These are phyloP conservation scores for Neurospora sp. DNA, from an alignment of 495 filamentous ascomycete species.

Conservation along the genomic window DNA sequence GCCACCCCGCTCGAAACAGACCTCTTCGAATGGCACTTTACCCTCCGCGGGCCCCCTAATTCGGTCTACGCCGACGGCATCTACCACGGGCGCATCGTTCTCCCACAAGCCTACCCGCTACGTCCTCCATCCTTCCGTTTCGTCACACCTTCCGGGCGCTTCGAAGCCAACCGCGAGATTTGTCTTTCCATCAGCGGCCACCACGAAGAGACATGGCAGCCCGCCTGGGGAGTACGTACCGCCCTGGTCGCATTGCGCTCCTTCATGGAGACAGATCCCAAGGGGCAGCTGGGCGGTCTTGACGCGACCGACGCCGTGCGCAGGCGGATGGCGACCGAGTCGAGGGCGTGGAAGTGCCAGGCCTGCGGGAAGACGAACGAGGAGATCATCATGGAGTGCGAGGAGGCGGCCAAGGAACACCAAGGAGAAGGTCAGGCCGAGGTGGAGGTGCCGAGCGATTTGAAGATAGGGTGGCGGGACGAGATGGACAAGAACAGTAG, in stretches of 20 bases:
- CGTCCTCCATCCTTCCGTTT: conserved; percentile 91
- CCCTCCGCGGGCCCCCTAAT: conserved; percentile 75
- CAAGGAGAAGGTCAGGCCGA: conserved; percentile 27
- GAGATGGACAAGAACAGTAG: conserved; percentile 31
- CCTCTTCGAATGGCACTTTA: conserved; percentile 99
- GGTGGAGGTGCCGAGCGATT: conserved; percentile 44
- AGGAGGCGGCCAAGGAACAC: conserved; percentile 44
- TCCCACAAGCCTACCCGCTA: conserved; percentile 80
- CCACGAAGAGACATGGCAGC: conserved; percentile 98
- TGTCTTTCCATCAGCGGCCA: conserved; percentile 88
- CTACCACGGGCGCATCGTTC: conserved; percentile 92
- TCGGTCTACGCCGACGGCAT: conserved; percentile 70
- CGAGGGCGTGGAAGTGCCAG: conserved; percentile 40
- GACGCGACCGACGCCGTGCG: conserved; percentile 57
- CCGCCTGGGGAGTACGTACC: conserved; percentile 87
- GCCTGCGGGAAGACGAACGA: conserved; percentile 57
- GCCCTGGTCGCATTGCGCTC: conserved; percentile 58
- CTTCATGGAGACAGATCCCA: conserved; percentile 67
- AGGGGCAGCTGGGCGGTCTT: conserved; percentile 80
- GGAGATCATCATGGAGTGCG: conserved; percentile 60
- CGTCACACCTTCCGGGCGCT: conserved; percentile 80
- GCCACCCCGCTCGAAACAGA: conserved; percentile 75
- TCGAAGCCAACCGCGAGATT: conserved; percentile 95
- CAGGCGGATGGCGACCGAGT: conserved; percentile 54
- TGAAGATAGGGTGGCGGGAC: conserved; percentile 50